Evolutionary conservation across 441 rosid species (phyloP).

Genomic region (Gossypium armourianum): DNA sequence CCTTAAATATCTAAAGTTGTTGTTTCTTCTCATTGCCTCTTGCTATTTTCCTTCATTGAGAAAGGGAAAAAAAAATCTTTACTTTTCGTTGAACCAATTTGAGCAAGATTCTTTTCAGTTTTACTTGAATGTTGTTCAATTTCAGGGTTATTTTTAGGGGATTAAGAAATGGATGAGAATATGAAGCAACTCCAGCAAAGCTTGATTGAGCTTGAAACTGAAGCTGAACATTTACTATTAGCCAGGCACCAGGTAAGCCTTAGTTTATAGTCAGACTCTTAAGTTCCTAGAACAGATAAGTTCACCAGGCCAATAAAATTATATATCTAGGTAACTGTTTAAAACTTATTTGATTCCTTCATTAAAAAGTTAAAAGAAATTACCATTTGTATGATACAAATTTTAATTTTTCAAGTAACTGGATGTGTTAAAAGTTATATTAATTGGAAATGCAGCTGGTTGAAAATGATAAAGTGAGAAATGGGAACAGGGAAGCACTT

Average conservation of each 20-base stretch:
- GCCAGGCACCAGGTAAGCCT: constrained; percentile 45
- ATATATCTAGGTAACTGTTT: background rate
- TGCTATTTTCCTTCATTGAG: background rate
- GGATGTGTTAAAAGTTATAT: background rate
- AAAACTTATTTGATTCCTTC: background rate
- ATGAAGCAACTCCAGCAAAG: constrained; percentile 40
- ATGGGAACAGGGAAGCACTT: constrained; percentile 69
- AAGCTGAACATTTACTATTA: constrained; percentile 56
- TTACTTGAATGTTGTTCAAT: background rate
- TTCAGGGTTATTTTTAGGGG: background rate
- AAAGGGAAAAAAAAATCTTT: background rate
- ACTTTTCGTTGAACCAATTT: background rate
- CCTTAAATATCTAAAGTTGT: background rate
- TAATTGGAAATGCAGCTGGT: constrained; percentile 37
- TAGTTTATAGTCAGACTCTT: background rate
- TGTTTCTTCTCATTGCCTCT: background rate
- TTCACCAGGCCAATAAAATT: background rate
- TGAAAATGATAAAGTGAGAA: constrained; percentile 61
- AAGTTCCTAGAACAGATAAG: background rate
- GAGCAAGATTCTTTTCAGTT: background rate
- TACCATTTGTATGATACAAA: background rate
- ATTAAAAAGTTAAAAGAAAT: background rate
- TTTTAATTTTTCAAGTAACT: background rate
- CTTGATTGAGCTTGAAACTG: constrained; percentile 50
- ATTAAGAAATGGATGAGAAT: constrained; percentile 39